Evolutionary conservation across 352 stramenopile species (phyloP), one percentile per base, ranked within the genome.

Genomic region (Phytophthora meadii): DNA sequence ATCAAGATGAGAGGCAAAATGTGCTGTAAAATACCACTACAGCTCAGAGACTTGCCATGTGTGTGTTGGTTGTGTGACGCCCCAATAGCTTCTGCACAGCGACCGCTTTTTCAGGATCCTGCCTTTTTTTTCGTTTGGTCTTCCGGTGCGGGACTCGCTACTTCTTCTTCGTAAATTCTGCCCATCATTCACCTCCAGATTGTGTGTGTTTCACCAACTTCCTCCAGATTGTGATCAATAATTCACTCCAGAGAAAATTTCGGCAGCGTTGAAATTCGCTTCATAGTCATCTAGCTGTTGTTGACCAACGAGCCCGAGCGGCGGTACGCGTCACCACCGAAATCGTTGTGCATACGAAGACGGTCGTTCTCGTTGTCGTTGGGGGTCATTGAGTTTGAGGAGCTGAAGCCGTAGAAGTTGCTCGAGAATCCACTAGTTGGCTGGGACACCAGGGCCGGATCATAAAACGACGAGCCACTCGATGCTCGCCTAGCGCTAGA

Each of bases 391-490:
- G 54, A 65, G 12, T 28, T 63, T 8, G 53, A 70, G 14, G 69
- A 54, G 17, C 46, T 61, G 5, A 77, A 79, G 15, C 66, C 80
- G 50, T 81, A 81, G 39, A 76, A 75, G 6, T 69, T 67, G 37
- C 59, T 74, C 2, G 74, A 65, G 22, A 81, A 76, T 47, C 55
- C 65, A 45, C 45, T 70, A 1, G 69, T 61, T 12, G 68, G 34
- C 41, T 80, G 72, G 10, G 82, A 68, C 27, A 82, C 66, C 49
- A 89, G 67, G 14, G 81, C 73, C 14, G 81, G 79, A 50, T 92
- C 81, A 50, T 85, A 87, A 32, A 84, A 89, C 47, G 67, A 70
- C 9, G 60, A 45, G 0, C 47, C 60, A 36, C 67, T 70, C 8
- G 68, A 78, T 24, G 65, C 47, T 49, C 51, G 66, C 30, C 53